phyloP scores from a whole-genome alignment of 2,329 filamentous ascomycete species.

The Fonsecaea monophora region DNA sequence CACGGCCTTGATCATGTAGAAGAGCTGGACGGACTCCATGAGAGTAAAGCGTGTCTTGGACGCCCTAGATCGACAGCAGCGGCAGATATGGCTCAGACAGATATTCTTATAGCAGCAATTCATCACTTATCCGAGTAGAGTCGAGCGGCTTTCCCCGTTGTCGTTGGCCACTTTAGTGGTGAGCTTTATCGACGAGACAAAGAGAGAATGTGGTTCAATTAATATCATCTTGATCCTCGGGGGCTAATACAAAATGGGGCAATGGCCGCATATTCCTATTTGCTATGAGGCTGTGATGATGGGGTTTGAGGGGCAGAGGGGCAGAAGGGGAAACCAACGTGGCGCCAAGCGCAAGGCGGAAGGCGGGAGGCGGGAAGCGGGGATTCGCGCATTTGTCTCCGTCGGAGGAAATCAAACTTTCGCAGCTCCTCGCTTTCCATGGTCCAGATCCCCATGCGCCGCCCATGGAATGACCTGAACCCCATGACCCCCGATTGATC shows the following conservation, averaged over 20 bases:
- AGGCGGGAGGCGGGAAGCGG: not conserved
- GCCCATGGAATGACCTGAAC: not conserved
- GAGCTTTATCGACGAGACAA: not conserved
- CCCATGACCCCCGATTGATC: not conserved
- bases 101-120: no score
- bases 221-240: not conserved
- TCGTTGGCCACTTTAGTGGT: not conserved
- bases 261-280: not conserved
- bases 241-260: not conserved
- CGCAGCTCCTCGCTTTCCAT: not conserved
- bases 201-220: not conserved
- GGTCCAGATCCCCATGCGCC: not conserved
- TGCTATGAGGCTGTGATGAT: not conserved
- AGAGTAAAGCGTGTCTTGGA: no score
- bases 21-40: no score
- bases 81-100: no score
- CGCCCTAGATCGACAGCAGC: no score
- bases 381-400: slow-evolving; percentile 5
- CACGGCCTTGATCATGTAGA: not conserved
- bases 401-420: not conserved
- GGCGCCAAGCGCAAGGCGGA: not conserved
- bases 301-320: not conserved
- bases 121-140: no score
- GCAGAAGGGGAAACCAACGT: no score
- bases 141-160: no score